Conservation (phyloP, 202 grass and related monocot species). For the Zoysia matrella region DNA sequence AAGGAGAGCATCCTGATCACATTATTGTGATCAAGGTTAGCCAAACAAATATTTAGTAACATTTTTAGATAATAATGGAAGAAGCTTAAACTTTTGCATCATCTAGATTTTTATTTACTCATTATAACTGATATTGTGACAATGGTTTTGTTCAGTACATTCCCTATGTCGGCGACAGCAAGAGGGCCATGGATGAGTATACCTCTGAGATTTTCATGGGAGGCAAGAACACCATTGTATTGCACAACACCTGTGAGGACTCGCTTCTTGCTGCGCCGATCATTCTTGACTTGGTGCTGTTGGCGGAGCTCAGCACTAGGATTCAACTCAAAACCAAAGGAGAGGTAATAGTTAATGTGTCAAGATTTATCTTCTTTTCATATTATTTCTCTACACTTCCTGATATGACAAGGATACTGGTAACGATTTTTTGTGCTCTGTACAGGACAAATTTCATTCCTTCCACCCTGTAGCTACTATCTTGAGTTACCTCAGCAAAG, state of each 20-base stretch:
- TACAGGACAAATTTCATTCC: conserved; percentile 96
- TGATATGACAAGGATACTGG: background rate
- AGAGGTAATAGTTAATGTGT: conserved; percentile 50
- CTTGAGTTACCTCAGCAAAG: conserved; percentile 97
- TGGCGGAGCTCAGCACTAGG: conserved; percentile 94
- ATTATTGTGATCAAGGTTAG: conserved; percentile 94
- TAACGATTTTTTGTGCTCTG: background rate
- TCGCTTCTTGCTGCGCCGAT: conserved; percentile 87
- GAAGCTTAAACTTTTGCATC: no score
- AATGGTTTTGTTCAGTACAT: conserved; percentile 64
- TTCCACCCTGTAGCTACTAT: conserved; percentile 97
- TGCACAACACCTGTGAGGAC: conserved; percentile 99
- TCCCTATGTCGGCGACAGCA: conserved; percentile 95
- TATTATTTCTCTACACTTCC: background rate
- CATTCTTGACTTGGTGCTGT: conserved; percentile 93
- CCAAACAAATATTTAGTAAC: background rate
- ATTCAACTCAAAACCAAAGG: conserved; percentile 86
- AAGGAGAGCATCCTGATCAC: conserved; percentile 90
- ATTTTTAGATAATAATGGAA: no score
- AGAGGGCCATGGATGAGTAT: conserved; percentile 99
- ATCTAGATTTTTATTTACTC: background rate
- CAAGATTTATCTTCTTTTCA: background rate
- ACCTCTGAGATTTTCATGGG: conserved; percentile 99
- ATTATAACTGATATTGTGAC: background rate
- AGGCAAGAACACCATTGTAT: conserved; percentile 82